Evolutionary conservation across 2,329 filamentous ascomycete genomes (phyloP).

Genomic region (Cordyceps cateniannulata): DNA sequence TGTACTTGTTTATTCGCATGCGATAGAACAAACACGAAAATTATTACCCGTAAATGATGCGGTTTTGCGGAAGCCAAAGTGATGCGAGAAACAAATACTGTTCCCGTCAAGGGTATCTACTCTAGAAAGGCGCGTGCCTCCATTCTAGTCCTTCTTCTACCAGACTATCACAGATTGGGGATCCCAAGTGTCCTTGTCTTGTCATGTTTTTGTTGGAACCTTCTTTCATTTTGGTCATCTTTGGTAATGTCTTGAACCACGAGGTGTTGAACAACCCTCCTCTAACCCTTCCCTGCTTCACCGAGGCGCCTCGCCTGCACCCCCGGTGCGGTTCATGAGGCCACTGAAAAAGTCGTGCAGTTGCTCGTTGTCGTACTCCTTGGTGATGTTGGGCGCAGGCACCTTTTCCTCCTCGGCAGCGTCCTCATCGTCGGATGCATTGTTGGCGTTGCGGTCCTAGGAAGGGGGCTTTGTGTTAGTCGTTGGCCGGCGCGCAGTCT

Average conservation of each 20-base stretch:
- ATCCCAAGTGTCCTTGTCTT: conserved; percentile 12
- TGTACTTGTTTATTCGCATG: background rate
- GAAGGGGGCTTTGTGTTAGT: conserved; percentile 2
- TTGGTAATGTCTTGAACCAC: background rate
- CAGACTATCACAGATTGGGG: background rate
- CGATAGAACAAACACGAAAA: background rate
- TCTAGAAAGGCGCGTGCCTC: conserved; percentile 25
- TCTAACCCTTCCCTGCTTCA: background rate
- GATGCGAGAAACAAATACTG: background rate
- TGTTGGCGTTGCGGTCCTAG: conserved; percentile 52
- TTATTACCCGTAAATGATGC: background rate
- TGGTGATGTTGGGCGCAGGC: conserved; percentile 31
- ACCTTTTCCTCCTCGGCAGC: conserved; percentile 30
- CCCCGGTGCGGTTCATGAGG: conserved; percentile 48
- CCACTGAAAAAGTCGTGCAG: conserved; percentile 54
- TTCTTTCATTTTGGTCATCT: background rate
- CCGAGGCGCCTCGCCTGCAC: conserved; percentile 19
- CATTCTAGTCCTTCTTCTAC: background rate
- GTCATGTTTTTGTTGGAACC: background rate
- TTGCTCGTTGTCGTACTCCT: conserved; percentile 46
- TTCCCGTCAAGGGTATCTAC: conserved; percentile 35
- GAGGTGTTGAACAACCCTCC: background rate
- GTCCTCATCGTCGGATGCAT: conserved; percentile 37
- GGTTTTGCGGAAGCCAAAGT: background rate
- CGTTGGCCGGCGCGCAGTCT: background rate